Evolutionary conservation across 441 rosid genomes (phyloP), one percentile per base, ranked within the genome.

Genomic region (Daphne laureola): DNA sequence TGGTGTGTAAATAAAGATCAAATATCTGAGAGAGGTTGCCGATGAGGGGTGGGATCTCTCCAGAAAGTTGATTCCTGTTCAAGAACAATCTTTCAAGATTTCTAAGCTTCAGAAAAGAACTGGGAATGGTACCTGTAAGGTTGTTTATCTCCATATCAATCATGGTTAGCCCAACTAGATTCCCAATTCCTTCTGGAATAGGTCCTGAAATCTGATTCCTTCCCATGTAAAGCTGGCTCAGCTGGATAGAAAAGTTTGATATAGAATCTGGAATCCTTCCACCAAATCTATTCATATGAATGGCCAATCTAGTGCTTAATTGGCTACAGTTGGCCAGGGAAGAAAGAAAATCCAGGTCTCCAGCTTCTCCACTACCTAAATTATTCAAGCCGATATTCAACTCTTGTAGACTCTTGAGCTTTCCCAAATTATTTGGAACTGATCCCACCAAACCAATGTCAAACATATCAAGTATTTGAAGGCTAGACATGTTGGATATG

Each of bases 281-380:
- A 2, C 58, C 62, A 9, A 66, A 43, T 4, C 51, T 45, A 18
- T 70, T 70, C 3, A 0, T 0, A 8, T 27, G 7, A 4, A 69
- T 35, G 1, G 0, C 43, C 47, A 62, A 8, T 2, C 0, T 0
- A 14, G 3, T 21, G 25, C 14, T 0, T 1, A 65, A 8, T 4
- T 0, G 42, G 2, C 49, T 58, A 5, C 61, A 60, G 13, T 71
- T 71, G 41, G 13, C 31, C 23, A 71, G 63, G 42, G 70, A 61
- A 25, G 17, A 13, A 1, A 70, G 31, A 43, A 69, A 65, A 14
- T 12, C 49, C 6, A 62, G 9, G 27, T 55, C 59, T 16, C 54
- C 64, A 1, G 0, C 40, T n/a, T 17, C 23, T 5, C 47, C 53
- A 35, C 3, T 36, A 27, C 62, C 69, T 3, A 71, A 46, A 2